These are phyloP conservation scores for Metschnikowia bowlesiae DNA, from an alignment of 805 yeast genomes.

Conservation along the genomic window DNA sequence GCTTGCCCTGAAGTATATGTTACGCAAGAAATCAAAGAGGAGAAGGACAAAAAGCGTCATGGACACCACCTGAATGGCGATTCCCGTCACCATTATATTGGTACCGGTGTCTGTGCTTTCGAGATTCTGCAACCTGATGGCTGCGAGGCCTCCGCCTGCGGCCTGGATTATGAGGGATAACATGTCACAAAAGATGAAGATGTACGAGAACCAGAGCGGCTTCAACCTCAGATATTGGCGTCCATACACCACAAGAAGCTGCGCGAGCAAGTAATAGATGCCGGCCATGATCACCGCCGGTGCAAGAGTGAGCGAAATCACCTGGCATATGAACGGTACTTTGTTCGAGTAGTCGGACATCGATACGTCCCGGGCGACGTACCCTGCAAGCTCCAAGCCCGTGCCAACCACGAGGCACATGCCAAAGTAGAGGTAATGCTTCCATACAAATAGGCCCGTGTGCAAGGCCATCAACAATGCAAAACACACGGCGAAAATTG, in stretches of 20 bases:
- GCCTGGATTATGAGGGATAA: slow-evolving; percentile 40
- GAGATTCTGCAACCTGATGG: slow-evolving; percentile 19
- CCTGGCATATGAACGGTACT: slow-evolving; percentile 55
- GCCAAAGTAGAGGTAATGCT: slow-evolving; percentile 64
- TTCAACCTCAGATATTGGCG: slow-evolving; percentile 42
- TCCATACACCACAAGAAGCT: slow-evolving; percentile 53
- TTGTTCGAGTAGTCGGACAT: slow-evolving; percentile 20
- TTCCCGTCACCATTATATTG: slow-evolving; percentile 70
- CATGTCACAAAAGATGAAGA: slow-evolving; percentile 65
- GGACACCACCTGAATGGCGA: slow-evolving; percentile 69
- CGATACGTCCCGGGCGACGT: slow-evolving; percentile 53
- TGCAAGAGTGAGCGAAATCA: slow-evolving; percentile 66
- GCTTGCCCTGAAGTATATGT: slow-evolving; percentile 31
- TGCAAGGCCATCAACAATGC: slow-evolving; percentile 15
- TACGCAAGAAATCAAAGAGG: slow-evolving; percentile 43
- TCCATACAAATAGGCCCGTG: slow-evolving; percentile 32
- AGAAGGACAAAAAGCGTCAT: slow-evolving; percentile 58
- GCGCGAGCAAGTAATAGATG: slow-evolving; percentile 66
- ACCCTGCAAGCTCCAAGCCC: slow-evolving; percentile 64
- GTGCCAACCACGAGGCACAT: slow-evolving; percentile 52
- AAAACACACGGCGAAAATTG: slow-evolving; percentile 13
- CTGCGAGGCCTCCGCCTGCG: slow-evolving; percentile 26
- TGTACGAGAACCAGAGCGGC: slow-evolving; percentile 59
- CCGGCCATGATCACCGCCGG: slow-evolving; percentile 88
- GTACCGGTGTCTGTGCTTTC: slow-evolving; percentile 45